Conservation (phyloP, 73 alveolate genomes). For the Durusdinium trenchii region DNA sequence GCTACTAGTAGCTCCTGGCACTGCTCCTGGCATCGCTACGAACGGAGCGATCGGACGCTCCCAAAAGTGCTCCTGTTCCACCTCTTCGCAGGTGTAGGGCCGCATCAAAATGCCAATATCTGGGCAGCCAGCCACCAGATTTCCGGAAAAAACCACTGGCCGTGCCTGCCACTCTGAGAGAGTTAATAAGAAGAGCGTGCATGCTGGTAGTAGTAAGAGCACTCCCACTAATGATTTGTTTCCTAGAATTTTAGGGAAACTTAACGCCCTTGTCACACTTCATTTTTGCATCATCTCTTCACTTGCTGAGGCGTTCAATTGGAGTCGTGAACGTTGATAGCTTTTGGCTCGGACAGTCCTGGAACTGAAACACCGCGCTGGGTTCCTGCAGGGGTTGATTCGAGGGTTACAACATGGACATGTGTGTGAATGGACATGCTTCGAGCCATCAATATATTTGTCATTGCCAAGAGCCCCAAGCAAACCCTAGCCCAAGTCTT, state of each 20-base stretch:
- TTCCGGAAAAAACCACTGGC: constrained; percentile 76
- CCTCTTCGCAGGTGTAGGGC: constrained; percentile 69
- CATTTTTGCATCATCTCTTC: no score
- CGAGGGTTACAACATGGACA: background rate
- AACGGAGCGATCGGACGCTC: no score
- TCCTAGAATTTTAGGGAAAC: no score
- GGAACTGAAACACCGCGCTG: constrained; percentile 51
- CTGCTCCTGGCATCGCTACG: no score
- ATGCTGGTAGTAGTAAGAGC: no score
- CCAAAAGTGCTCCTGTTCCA: constrained; percentile 25
- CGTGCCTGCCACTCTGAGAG: constrained; percentile 68
- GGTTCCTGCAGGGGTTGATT: constrained; percentile 38
- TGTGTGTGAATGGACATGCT: background rate
- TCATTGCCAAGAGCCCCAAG: no score
- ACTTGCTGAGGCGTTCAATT: background rate
- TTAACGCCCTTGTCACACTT: no score
- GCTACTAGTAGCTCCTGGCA: no score
- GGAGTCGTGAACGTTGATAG: background rate
- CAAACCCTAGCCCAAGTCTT: no score
- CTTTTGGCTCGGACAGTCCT: background rate
- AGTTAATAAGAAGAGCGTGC: background rate
- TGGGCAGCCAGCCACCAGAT: constrained; percentile 59
- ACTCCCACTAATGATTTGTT: no score
- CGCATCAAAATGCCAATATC: constrained; percentile 87
- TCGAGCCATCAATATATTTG: background rate